Conservation (phyloP, 768 basidiomycete genomes). For the Hirschioporus abietinus region DNA sequence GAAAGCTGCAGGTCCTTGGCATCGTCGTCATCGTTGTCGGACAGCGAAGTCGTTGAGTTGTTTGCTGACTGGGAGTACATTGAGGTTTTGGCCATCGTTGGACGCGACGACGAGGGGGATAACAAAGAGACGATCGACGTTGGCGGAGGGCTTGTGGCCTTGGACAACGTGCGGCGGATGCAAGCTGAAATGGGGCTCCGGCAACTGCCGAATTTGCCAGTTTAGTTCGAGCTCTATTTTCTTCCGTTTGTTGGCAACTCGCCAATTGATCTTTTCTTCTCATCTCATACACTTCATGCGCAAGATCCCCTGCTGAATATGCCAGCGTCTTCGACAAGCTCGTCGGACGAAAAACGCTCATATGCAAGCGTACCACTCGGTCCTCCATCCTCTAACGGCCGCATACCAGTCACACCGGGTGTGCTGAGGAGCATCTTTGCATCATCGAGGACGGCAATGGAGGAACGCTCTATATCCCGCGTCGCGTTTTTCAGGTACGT, state of each 20-base stretch:
- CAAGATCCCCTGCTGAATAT: background rate
- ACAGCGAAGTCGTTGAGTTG: slow-evolving; percentile 66
- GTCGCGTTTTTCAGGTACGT: slow-evolving; percentile 80
- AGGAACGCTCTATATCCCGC: slow-evolving; percentile 80
- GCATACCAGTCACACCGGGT: slow-evolving; percentile 80
- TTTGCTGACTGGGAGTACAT: slow-evolving; percentile 12
- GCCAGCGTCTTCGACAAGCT: background rate
- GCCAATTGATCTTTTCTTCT: background rate
- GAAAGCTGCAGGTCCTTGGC: slow-evolving; percentile 19
- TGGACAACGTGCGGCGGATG: slow-evolving; percentile 1
- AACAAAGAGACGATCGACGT: background rate
- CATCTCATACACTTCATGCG: background rate
- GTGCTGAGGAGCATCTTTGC: slow-evolving; percentile 81
- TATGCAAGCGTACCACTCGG: background rate
- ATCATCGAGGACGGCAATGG: slow-evolving; percentile 73
- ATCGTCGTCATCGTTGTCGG: slow-evolving; percentile 68
- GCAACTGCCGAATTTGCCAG: background rate
- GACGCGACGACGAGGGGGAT: background rate
- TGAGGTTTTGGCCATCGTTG: slow-evolving; percentile 5
- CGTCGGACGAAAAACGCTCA: background rate
- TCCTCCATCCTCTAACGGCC: slow-evolving; percentile 14
- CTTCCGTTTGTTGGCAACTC: background rate
- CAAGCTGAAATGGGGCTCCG: background rate
- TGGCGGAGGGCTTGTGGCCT: background rate
- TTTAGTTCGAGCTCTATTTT: background rate